These are phyloP conservation scores for Chlamydomonas incerta DNA, from an alignment of 139 green algal genomes.

Conservation along the genomic window DNA sequence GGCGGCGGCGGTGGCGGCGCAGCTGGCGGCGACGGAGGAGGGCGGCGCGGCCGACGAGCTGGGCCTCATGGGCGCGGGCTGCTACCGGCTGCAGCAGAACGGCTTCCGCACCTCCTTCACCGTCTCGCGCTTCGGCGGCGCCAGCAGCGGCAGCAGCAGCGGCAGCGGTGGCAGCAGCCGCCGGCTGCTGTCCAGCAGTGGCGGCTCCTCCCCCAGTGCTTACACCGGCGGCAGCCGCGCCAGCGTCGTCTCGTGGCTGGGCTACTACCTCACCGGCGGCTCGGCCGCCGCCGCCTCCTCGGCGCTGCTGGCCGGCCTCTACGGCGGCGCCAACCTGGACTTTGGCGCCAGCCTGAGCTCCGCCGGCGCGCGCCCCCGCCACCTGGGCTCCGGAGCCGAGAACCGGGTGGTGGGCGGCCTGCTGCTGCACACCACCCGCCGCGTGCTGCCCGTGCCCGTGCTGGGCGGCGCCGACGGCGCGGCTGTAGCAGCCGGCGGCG, in stretches of 20 bases:
- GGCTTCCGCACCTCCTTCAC: constrained; percentile 17
- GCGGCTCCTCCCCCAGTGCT: not conserved
- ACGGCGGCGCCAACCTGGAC: not conserved
- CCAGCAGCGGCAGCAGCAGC: not conserved
- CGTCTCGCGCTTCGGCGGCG: not conserved
- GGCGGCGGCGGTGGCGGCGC: not conserved
- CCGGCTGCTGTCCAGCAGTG: not conserved
- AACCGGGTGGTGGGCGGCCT: constrained; percentile 59
- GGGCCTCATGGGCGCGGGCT: not conserved
- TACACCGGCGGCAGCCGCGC: not conserved
- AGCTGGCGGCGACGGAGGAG: too few relatives aligned
- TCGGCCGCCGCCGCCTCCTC: not conserved
- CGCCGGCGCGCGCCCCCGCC: not conserved
- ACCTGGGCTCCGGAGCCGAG: constrained; percentile 6
- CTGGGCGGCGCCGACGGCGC: too few relatives aligned
- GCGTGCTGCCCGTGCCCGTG: not conserved
- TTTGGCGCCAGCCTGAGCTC: not conserved
- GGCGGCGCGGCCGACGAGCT: not conserved
- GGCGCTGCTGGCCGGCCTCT: too few relatives aligned
- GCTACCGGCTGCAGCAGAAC: constrained; percentile 11
- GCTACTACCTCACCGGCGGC: constrained; percentile 4
- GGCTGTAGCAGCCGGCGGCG: not conserved
- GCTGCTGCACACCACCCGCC: constrained; percentile 57
- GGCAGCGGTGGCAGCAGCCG: not conserved
- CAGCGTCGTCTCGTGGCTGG: not conserved